phyloP scores from a whole-genome alignment of 2,329 filamentous ascomycete species.

The Talaromyces atroroseus region DNA sequence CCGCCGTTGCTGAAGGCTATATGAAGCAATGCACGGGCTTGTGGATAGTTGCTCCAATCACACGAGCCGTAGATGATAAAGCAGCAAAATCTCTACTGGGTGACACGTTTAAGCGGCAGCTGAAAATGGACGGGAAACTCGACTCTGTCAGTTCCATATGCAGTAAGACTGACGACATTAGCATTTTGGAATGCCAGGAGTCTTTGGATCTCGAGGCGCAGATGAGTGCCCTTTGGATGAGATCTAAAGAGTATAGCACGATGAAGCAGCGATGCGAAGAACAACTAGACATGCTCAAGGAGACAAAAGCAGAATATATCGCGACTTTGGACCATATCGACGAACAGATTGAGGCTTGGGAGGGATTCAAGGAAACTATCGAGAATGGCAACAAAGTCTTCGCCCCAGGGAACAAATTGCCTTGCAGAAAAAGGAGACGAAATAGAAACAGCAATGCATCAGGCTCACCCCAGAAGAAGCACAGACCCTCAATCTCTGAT shows the following conservation, averaged over 20 bases:
- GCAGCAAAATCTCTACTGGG: constrained; percentile 53
- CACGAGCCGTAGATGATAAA: constrained; percentile 56
- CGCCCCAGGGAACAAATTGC: constrained; percentile 7
- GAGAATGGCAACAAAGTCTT: constrained; percentile 41
- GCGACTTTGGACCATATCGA: constrained; percentile 26
- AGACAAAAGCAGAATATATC: constrained; percentile 41
- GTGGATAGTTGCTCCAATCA: constrained; percentile 61
- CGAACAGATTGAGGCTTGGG: constrained; percentile 44
- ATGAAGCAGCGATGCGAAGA: constrained; percentile 52
- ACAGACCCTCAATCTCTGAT: background rate
- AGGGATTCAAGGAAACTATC: constrained; percentile 33
- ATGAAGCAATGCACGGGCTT: constrained; percentile 56
- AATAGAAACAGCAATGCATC: constrained; percentile 42
- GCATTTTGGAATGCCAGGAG: constrained; percentile 41
- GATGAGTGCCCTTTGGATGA: constrained; percentile 19
- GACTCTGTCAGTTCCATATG: constrained; percentile 56
- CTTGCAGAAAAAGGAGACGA: constrained; percentile 13
- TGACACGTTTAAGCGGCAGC: constrained; percentile 52
- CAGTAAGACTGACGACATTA: constrained; percentile 59
- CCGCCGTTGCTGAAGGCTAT: constrained; percentile 54
- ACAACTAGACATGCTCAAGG: constrained; percentile 56
- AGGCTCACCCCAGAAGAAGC: constrained; percentile 7
- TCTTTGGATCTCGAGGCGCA: constrained; percentile 35
- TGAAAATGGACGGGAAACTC: constrained; percentile 55
- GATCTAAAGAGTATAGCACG: constrained; percentile 15